Evolutionary conservation across 805 yeast species (phyloP), one percentile per base, ranked within the genome.

Genomic region (Myxozyma udenii): DNA sequence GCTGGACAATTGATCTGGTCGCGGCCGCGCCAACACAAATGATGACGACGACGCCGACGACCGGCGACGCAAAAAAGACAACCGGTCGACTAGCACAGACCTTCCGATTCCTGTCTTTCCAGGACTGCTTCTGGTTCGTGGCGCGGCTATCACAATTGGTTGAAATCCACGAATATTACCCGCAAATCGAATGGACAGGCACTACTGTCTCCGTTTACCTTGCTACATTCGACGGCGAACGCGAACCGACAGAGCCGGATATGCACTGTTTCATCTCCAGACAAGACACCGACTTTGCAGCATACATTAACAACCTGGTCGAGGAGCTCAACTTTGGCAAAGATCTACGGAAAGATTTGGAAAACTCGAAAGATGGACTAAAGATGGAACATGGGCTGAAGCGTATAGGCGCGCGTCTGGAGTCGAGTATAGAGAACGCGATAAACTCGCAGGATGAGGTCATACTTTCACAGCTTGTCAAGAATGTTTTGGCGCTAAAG

Each of bases 131-230:
- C 24, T 19, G 42, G 19, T 49, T 49, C 23, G 19, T 49, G 4
- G 49, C 53, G 4, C 47, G 43, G 18, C 18, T 49, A 22, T 49
- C 49, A 14, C 49, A 49, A 36, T 16, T 26, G n/a, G 44, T 44
- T 22, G 23, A 40, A 6, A 22, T 38, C 12, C 38, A 48, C n/a
- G 35, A 23, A 6, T 48, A 49, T 39, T 44, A 38, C 40, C 53
- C 53, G 18, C 38, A 44, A 39, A 44, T 49, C 39, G 44, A 49
- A 40, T 49, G 53, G 53, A 38, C 41, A 26, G 37, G 23, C 6
- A 24, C 33, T 18, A 35, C 32, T 18, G 44, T 49, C 23, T 44
- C 38, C 37, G 26, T 49, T 12, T 44, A 36, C 16, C 39, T 49
- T 28, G 35, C 48, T 5, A 49, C 53, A 12, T 49, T 37, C 37